Evolutionary conservation across 129 eudicot genomes (phyloP), one percentile per base, ranked within the genome.

Genomic region (Flaveria brownii): DNA sequence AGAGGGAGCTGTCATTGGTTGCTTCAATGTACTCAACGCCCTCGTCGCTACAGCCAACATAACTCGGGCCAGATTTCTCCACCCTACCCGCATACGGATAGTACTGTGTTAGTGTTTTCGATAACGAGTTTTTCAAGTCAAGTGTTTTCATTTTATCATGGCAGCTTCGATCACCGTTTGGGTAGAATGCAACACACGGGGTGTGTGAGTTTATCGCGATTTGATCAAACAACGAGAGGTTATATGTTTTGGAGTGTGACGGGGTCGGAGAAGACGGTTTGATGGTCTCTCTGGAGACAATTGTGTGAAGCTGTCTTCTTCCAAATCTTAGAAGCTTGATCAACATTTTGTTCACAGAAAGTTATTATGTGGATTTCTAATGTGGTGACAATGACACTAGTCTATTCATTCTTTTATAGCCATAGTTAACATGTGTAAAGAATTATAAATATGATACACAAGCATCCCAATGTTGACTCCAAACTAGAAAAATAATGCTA

Each of bases 11-110:
- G 14, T 14, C 70, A 36, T 65, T 65, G 26, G 25, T 51, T 2
- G 76, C 78, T 63, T 76, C 81, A 0, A 50, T 15, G 33, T 47
- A 77, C 14, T 82, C 78, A 23, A 47, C 72, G 9, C 86, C 85
- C 18, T 64, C 55, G 1, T 82, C 83, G 14, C 60, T 78, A 12
- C 83, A 83, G 26, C 49, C 57, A 13, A 83, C 43, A 9, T 9
- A 16, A 20, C 26, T 7, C 18, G 54, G 20, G 57, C 2, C 5
- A 0, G 30, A 12, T 26, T 65, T 12, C 41, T 11, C 22, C 4
- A 77, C 13, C 75, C 72, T 56, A 16, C 82, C 86, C 1, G 86
- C 74, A 56, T 64, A 77, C 33, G 79, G 86, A 60, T 77, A 82
- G 71, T 62, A 77, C 1, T 72, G 30, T 0, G 75, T 56, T 50